phyloP scores from a whole-genome alignment of 805 yeast species.

The Barnettozyma salicaria region DNA sequence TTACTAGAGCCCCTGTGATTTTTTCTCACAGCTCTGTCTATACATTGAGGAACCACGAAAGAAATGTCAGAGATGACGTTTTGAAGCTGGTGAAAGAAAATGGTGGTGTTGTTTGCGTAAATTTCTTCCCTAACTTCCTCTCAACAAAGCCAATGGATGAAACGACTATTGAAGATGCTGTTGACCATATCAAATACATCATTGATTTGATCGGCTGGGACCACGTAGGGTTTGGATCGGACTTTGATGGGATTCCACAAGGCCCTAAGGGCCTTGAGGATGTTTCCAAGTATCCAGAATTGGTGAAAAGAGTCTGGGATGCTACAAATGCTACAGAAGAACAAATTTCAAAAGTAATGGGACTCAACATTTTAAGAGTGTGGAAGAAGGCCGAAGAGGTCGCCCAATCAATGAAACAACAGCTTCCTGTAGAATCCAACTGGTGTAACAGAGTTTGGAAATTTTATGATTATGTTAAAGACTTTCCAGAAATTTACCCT shows the following conservation, averaged over 20 bases:
- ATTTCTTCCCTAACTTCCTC: conserved; percentile 40
- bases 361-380: conserved; percentile 40
- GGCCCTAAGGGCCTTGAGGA: conserved; percentile 49
- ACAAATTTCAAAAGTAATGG: conserved; percentile 40
- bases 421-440: conserved; percentile 31
- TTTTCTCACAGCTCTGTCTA: conserved; percentile 45
- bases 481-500: conserved; percentile 35
- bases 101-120: conserved; percentile 43
- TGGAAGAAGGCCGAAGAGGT: conserved; percentile 38
- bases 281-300: conserved; percentile 48
- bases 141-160: conserved; percentile 11
- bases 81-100: conserved; percentile 33
- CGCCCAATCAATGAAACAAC: conserved; percentile 21
- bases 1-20: conserved; percentile 41
- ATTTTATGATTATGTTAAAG: conserved; percentile 30
- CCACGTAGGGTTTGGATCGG: conserved; percentile 46
- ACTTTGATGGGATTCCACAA: conserved; percentile 46
- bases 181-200: conserved; percentile 38
- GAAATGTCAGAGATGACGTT: conserved; percentile 47
- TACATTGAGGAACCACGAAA: conserved; percentile 33
- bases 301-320: conserved; percentile 32
- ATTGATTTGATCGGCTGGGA: conserved; percentile 44
- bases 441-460: conserved; percentile 41
- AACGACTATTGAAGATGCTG: conserved; percentile 43
- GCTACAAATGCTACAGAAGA: conserved; percentile 37